Percentiles rank a stretch among this genome's conserved stretches.
phyloP scores from a whole-genome alignment of 2,329 filamentous ascomycete species.

The Alternaria rosae region DNA sequence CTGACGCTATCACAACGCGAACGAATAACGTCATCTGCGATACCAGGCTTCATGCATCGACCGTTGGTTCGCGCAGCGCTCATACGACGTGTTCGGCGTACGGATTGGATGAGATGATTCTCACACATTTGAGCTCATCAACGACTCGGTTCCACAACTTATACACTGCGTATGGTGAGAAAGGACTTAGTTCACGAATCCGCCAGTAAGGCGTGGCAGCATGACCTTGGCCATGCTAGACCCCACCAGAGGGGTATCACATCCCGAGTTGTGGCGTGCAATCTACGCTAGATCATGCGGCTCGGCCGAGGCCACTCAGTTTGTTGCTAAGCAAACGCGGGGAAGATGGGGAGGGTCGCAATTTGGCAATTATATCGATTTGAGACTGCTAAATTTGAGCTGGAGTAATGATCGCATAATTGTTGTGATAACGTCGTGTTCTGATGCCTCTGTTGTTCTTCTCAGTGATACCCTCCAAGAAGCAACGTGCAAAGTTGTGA shows the following conservation, averaged over 20 bases:
- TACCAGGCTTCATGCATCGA: neutral
- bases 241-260: neutral
- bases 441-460: neutral
- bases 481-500: neutral
- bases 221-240: neutral
- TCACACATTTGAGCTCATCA: neutral
- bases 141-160: neutral
- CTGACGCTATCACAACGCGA: neutral
- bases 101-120: neutral
- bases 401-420: neutral
- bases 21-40: neutral
- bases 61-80: neutral
- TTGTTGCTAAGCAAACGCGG: neutral
- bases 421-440: no score
- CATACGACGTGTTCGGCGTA: neutral
- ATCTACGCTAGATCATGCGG: neutral
- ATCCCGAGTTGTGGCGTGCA: neutral
- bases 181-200: neutral
- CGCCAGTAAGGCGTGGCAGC: neutral
- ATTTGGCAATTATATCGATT: neutral
- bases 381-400: neutral
- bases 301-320: neutral
- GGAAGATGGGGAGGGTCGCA: conserved; percentile 2
- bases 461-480: neutral
- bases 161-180: neutral